Percentiles rank a stretch among this genome's conserved stretches.
Conservation (phyloP, 2,329 filamentous ascomycete species). For the Aureobasidium subglaciale region DNA sequence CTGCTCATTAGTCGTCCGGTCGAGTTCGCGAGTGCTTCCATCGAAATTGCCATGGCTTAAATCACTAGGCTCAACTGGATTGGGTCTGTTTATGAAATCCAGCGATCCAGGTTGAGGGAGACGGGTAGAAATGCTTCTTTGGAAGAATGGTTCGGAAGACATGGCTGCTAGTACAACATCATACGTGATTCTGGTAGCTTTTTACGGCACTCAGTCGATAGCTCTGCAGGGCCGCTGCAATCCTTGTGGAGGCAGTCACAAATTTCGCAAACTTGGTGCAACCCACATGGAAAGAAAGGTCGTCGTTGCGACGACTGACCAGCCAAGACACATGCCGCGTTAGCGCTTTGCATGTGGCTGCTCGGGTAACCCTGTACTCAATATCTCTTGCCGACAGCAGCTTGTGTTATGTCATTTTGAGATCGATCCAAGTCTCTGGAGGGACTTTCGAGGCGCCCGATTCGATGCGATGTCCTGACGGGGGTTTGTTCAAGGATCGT, state of each 20-base stretch:
- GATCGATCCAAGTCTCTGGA: no score
- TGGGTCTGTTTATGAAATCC: conserved; percentile 29
- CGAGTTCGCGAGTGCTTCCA: conserved; percentile 22
- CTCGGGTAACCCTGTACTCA: background rate
- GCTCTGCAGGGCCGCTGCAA: background rate
- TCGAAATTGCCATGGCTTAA: conserved; percentile 28
- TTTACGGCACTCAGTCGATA: background rate
- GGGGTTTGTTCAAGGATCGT: no score
- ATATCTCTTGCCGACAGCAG: background rate
- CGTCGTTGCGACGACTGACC: background rate
- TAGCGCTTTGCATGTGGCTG: background rate
- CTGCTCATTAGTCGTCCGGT: conserved; percentile 23
- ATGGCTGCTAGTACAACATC: background rate
- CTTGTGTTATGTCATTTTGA: background rate
- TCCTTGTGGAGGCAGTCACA: background rate
- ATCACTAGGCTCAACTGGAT: conserved; percentile 30
- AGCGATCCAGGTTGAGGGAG: conserved; percentile 13
- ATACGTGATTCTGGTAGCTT: background rate
- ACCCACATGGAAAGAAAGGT: background rate
- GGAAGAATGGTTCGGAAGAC: background rate
- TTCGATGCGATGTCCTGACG: no score
- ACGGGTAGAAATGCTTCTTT: background rate
- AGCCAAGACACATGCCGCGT: background rate
- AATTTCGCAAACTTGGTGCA: background rate
- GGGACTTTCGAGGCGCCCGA: no score